These are phyloP conservation scores for Alternaria triticimaculans DNA, from an alignment of 2,329 filamentous ascomycete genomes.

Conservation along the genomic window DNA sequence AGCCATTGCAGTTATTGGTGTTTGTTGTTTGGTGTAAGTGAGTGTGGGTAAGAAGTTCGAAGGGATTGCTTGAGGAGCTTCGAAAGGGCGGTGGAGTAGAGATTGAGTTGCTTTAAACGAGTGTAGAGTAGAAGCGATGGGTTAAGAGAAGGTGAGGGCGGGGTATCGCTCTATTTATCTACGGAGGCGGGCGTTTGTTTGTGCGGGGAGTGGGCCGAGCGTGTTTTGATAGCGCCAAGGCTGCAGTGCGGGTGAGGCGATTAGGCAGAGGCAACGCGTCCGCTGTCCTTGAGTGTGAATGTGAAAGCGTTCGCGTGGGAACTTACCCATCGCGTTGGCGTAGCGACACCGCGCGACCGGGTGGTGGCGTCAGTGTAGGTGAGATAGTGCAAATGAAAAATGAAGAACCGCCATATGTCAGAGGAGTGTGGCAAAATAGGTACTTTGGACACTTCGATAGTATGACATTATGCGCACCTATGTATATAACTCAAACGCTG, in stretches of 20 bases:
- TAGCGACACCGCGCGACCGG: neutral
- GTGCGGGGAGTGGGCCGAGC: slow-evolving; percentile 5
- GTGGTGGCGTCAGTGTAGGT: neutral
- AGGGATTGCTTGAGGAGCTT: slow-evolving; percentile 1
- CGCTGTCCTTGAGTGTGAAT: neutral
- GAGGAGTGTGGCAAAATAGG: neutral
- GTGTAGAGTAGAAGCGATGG: neutral
- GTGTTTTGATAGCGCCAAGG: neutral
- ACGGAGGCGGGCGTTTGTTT: neutral
- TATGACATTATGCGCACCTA: neutral
- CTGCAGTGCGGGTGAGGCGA: neutral
- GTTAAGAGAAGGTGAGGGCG: neutral
- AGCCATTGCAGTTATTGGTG: slow-evolving; percentile 6
- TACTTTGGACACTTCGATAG: neutral
- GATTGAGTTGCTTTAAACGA: neutral
- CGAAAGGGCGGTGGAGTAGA: neutral
- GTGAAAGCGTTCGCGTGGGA: neutral
- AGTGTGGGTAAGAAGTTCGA: slow-evolving; percentile 2
- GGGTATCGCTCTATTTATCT: slow-evolving; percentile 3
- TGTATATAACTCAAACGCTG: neutral
- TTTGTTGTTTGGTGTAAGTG: neutral
- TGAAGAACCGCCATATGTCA: neutral
- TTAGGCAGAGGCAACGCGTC: neutral
- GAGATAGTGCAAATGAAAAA: neutral
- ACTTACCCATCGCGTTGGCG: neutral